Conservation (phyloP, 2,329 filamentous ascomycete species). For the Penicillium aurantiogriseum region DNA sequence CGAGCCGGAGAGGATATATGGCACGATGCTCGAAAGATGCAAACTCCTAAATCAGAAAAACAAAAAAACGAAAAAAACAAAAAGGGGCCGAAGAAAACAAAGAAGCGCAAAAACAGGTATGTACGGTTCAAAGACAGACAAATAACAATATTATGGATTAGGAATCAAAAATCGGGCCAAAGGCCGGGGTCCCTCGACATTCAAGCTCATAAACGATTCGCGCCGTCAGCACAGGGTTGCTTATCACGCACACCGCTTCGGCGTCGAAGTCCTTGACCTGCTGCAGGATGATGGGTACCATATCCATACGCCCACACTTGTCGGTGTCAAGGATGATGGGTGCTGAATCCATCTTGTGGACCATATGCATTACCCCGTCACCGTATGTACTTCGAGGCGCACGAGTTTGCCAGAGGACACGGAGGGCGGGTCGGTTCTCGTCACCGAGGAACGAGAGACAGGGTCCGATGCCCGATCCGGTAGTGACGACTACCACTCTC, state of each 20-base stretch:
- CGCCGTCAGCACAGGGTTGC: constrained; percentile 66
- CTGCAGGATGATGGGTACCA: constrained; percentile 56
- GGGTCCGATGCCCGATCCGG: constrained; percentile 71
- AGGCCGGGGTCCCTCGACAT: constrained; percentile 63
- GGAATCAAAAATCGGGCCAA: constrained; percentile 72
- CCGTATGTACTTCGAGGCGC: constrained; percentile 64
- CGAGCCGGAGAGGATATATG: neutral
- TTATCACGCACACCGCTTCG: constrained; percentile 72
- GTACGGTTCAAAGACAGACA: neutral
- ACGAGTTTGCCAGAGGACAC: constrained; percentile 69
- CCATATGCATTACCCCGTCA: constrained; percentile 53
- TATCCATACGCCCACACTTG: constrained; percentile 58
- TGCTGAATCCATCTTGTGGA: constrained; percentile 58
- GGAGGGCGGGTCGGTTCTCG: constrained; percentile 43
- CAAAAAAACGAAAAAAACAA: neutral
- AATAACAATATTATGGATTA: constrained; percentile 29
- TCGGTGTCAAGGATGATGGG: constrained; percentile 69
- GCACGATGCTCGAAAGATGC: neutral
- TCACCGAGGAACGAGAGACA: constrained; percentile 61
- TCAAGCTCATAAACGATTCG: constrained; percentile 69
- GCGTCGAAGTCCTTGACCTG: constrained; percentile 49
- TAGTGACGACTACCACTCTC: constrained; percentile 65
- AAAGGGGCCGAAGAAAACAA: neutral
- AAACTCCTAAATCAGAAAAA: constrained; percentile 1
- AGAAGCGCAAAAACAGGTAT: constrained; percentile 1